Conservation (phyloP, 2,329 filamentous ascomycete species). For the Ophiostoma fasciatum region DNA sequence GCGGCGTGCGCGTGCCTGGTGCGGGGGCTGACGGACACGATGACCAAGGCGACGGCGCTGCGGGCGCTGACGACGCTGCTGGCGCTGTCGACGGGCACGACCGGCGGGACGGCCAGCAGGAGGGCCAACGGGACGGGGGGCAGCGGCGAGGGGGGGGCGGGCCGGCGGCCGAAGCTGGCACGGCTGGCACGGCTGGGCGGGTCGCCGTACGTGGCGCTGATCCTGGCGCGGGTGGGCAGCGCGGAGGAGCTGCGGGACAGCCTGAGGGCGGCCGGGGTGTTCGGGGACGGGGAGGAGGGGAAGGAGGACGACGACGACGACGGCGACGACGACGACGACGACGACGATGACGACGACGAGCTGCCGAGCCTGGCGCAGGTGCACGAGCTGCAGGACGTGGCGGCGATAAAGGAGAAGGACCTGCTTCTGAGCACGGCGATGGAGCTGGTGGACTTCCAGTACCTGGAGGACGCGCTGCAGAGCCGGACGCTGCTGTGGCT, state of each 20-base stretch:
- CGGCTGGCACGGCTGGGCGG: slow-evolving; percentile 17
- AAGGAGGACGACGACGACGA: no score
- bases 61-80: slow-evolving; percentile 48
- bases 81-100: slow-evolving; percentile 36
- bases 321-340: no score
- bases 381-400: slow-evolving; percentile 28
- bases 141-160: slow-evolving; percentile 10
- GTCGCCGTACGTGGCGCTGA: slow-evolving; percentile 46
- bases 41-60: slow-evolving; percentile 43
- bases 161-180: slow-evolving; percentile 6
- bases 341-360: no score
- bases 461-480: slow-evolving; percentile 47
- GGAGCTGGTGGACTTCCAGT: slow-evolving; percentile 50
- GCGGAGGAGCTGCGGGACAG: slow-evolving; percentile 47
- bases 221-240: slow-evolving; percentile 40
- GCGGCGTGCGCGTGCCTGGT: slow-evolving; percentile 50
- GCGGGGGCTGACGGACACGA: slow-evolving; percentile 47
- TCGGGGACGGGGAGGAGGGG: no score
- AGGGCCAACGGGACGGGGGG: slow-evolving; percentile 14
- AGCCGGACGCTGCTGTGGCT: slow-evolving; percentile 45
- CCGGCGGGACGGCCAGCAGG: slow-evolving; percentile 19
- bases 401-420: slow-evolving; percentile 41
- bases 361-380: slow-evolving; percentile 25
- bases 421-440: slow-evolving; percentile 48
- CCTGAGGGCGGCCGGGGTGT: slow-evolving; percentile 44